phyloP scores from a whole-genome alignment of 1,284 basidiomycete species.

The Marasmius oreades region DNA sequence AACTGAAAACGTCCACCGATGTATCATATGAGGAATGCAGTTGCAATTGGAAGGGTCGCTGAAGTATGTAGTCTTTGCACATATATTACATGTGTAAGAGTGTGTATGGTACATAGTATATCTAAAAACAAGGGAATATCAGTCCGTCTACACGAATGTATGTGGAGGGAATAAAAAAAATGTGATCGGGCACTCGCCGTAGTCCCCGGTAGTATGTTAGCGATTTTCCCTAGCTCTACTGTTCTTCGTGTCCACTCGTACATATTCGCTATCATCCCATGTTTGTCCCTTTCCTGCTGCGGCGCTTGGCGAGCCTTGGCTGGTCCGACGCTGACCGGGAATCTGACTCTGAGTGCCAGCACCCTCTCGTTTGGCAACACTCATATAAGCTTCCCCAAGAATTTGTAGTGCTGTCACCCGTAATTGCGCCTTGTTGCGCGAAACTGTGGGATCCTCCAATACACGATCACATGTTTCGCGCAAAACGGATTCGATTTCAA shows the following conservation, averaged over 20 bases:
- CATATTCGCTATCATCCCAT: slow-evolving; percentile 73
- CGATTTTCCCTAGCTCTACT: slow-evolving; percentile 41
- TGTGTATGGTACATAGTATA: neutral
- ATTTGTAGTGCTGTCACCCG: slow-evolving; percentile 83
- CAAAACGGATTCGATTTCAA: slow-evolving; percentile 92
- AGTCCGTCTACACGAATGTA: neutral
- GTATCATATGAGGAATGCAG: no score
- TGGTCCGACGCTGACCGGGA: neutral
- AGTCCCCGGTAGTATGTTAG: no score
- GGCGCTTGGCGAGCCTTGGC: neutral
- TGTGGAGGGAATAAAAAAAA: neutral
- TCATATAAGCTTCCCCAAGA: slow-evolving; percentile 60
- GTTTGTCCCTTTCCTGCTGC: neutral
- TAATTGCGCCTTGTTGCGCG: slow-evolving; percentile 63
- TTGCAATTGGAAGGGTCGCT: neutral
- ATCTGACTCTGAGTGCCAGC: neutral
- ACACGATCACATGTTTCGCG: slow-evolving; percentile 92
- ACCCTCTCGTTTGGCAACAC: slow-evolving; percentile 2
- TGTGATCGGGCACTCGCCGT: neutral
- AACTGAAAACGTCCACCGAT: no score
- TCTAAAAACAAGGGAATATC: neutral
- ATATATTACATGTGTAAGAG: neutral
- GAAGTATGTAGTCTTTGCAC: neutral
- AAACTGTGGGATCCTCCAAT: slow-evolving; percentile 54
- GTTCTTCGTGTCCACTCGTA: slow-evolving; percentile 74